Conservation (phyloP, 2,329 filamentous ascomycete species). For the Biscogniauxia sp. region DNA sequence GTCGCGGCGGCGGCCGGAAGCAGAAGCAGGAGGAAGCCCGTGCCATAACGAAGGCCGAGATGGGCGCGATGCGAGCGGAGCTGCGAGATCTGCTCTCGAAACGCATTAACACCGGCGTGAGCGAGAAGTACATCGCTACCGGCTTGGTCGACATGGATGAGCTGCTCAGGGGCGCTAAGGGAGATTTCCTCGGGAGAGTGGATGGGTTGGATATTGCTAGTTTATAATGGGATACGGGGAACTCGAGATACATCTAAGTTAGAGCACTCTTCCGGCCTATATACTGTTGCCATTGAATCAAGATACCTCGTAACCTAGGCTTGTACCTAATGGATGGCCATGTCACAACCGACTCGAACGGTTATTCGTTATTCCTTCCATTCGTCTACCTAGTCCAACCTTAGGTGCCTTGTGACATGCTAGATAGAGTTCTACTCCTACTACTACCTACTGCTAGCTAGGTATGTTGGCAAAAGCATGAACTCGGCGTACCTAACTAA, state of each 20-base stretch:
- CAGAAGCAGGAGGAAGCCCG: constrained; percentile 71
- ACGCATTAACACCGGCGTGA: constrained; percentile 83
- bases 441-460: too few species aligned
- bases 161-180: constrained; percentile 61
- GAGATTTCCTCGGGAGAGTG: constrained; percentile 62
- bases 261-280: background rate
- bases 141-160: constrained; percentile 80
- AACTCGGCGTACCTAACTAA: too few species aligned
- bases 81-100: constrained; percentile 67
- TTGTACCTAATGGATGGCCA: too few species aligned
- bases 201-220: constrained; percentile 40
- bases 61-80: constrained; percentile 68
- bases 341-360: too few species aligned
- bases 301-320: too few species aligned
- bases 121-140: constrained; percentile 80
- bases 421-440: too few species aligned
- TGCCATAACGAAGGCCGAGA: constrained; percentile 68
- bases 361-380: too few species aligned
- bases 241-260: background rate
- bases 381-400: too few species aligned
- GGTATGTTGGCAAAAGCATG: too few species aligned
- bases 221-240: constrained; percentile 17
- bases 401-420: too few species aligned
- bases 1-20: constrained; percentile 70
- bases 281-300: too few species aligned